Evolutionary conservation across 139 green algal species (phyloP).

Genomic region (Penium margaritaceum): DNA sequence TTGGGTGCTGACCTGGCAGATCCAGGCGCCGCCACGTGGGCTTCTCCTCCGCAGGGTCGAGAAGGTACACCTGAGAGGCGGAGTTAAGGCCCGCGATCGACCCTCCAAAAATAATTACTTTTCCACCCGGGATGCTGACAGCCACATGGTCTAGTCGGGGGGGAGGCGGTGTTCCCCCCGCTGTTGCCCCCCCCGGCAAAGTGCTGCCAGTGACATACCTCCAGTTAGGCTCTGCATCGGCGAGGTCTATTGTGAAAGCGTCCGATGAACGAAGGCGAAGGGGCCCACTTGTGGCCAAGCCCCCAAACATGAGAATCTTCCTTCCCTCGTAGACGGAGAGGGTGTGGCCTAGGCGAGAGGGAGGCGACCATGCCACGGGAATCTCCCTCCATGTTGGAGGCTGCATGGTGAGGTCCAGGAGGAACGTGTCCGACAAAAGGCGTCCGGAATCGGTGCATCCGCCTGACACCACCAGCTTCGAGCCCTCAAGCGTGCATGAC

Average conservation of each 20-base stretch:
- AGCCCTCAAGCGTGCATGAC: constrained; percentile 35
- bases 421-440: constrained; percentile 39
- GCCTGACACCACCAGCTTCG: constrained; percentile 43
- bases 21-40: constrained; percentile 28
- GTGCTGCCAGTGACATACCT: constrained; percentile 29
- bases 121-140: constrained; percentile 13
- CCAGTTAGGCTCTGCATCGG: constrained; percentile 34
- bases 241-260: constrained; percentile 41
- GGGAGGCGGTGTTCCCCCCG: constrained; percentile 18
- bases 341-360: constrained; percentile 39
- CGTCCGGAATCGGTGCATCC: constrained; percentile 31
- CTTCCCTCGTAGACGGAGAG: constrained; percentile 22
- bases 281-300: constrained; percentile 28
- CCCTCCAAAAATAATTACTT: constrained; percentile 41
- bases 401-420: constrained; percentile 34
- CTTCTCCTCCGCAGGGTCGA: constrained; percentile 21
- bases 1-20: constrained; percentile 12
- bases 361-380: constrained; percentile 22
- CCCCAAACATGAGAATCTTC: constrained; percentile 48
- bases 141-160: constrained; percentile 45
- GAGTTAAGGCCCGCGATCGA: constrained; percentile 12
- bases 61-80: constrained; percentile 23
- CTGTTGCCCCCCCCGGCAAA: constrained; percentile 2
- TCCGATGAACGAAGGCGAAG: constrained; percentile 37
- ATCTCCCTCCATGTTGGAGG: constrained; percentile 37